These are phyloP conservation scores for Pedinophyceae sp. DNA, from an alignment of 139 green algal genomes.

Conservation along the genomic window DNA sequence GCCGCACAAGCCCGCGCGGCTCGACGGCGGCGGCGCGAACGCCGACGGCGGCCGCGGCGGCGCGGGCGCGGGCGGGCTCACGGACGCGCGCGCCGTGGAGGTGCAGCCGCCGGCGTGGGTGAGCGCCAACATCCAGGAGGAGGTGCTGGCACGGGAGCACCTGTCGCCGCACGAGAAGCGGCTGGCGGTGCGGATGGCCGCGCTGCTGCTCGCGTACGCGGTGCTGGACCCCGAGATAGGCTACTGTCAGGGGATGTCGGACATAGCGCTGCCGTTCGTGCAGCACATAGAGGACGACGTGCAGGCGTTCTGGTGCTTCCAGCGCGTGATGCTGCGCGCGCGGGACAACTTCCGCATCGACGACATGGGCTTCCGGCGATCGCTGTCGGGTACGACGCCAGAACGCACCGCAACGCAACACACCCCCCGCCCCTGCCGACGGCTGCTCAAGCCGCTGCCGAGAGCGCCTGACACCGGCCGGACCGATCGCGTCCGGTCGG, in stretches of 20 bases:
- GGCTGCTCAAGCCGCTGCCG: too few relatives aligned
- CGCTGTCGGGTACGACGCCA: neutral
- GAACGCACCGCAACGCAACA: too few relatives aligned
- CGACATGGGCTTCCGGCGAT: neutral
- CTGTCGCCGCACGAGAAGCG: neutral
- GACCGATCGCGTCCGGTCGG: too few relatives aligned
- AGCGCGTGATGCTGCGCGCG: neutral
- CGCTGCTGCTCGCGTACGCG: slow-evolving; percentile 1
- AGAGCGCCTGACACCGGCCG: too few relatives aligned
- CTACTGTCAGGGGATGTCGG: slow-evolving; percentile 7
- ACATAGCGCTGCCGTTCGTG: slow-evolving; percentile 4
- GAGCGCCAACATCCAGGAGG: neutral
- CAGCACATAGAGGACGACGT: neutral
- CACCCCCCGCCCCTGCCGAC: too few relatives aligned
- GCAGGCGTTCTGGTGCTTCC: neutral
- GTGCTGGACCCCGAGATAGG: slow-evolving; percentile 1
- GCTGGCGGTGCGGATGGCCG: neutral
- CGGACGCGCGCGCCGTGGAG: neutral
- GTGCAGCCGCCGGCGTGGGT: neutral
- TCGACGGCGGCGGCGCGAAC: too few relatives aligned
- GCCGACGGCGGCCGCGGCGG: too few relatives aligned
- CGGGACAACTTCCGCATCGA: slow-evolving; percentile 6
- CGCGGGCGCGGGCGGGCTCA: neutral
- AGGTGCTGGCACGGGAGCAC: neutral
- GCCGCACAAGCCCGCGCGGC: too few relatives aligned